Evolutionary conservation across 768 basidiomycete species (phyloP).

Genomic region (Terana coerulea): DNA sequence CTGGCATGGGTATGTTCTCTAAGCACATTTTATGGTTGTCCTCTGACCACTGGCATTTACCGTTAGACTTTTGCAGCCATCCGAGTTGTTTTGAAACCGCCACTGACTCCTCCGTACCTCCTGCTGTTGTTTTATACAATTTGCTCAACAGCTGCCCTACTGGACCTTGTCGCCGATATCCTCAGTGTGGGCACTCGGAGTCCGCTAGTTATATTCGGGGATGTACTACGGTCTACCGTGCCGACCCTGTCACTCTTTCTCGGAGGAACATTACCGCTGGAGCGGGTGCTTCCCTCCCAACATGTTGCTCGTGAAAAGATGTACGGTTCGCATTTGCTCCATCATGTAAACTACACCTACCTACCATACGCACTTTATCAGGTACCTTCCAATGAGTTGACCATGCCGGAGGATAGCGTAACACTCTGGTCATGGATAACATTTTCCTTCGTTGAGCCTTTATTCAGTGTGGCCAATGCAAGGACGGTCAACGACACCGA

Average conservation of each 20-base stretch:
- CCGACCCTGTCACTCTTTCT: constrained; percentile 42
- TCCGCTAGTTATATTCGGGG: constrained; percentile 20
- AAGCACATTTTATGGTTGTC: background rate
- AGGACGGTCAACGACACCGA: constrained; percentile 44
- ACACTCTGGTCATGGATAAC: constrained; percentile 63
- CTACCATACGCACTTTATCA: constrained; percentile 21
- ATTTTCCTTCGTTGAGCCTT: constrained; percentile 62
- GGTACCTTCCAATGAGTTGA: constrained; percentile 45
- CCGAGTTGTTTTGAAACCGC: constrained; percentile 36
- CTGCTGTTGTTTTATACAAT: constrained; percentile 39
- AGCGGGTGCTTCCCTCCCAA: constrained; percentile 37
- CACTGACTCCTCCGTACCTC: constrained; percentile 50
- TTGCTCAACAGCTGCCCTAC: constrained; percentile 33
- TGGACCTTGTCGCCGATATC: constrained; percentile 33
- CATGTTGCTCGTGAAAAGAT: constrained; percentile 49
- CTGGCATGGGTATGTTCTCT: constrained; percentile 44
- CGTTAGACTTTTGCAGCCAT: constrained; percentile 42
- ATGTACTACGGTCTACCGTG: constrained; percentile 29
- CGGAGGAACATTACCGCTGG: constrained; percentile 56
- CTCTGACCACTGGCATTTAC: too few relatives aligned
- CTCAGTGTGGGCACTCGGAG: constrained; percentile 14
- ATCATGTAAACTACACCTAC: background rate
- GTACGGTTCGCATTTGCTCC: constrained; percentile 29
- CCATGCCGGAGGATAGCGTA: constrained; percentile 64
- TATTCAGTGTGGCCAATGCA: constrained; percentile 47